These are phyloP conservation scores for Oryza meridionalis DNA, from an alignment of 176 grass and related monocot genomes.

Conservation along the genomic window DNA sequence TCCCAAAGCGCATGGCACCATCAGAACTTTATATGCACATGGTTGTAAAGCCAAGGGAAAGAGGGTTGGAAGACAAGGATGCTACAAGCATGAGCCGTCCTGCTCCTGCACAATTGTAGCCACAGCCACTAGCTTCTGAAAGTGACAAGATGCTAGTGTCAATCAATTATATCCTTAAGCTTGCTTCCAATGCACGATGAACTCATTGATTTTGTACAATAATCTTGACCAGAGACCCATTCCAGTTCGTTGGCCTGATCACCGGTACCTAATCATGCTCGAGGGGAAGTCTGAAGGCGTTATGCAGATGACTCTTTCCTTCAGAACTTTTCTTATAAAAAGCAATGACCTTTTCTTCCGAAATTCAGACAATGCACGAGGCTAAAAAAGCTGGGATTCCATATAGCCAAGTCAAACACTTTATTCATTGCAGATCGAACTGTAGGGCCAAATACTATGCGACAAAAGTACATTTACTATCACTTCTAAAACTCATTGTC, in stretches of 20 bases:
- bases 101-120: constrained; percentile 21
- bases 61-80: constrained; percentile 39
- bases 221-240: constrained; percentile 13
- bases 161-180: background rate
- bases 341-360: background rate
- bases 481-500: background rate
- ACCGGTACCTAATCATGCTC: constrained; percentile 17
- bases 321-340: background rate
- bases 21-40: constrained; percentile 39
- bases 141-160: constrained; percentile 30
- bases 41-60: constrained; percentile 15
- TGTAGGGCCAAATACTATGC: no score
- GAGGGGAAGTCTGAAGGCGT: background rate
- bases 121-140: constrained; percentile 8
- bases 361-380: constrained; percentile 8
- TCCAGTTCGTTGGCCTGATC: constrained; percentile 15
- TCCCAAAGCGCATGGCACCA: background rate
- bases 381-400: background rate
- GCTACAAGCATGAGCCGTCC: constrained; percentile 28
- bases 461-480: no score
- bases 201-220: constrained; percentile 34
- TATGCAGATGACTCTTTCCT: constrained; percentile 26
- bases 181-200: constrained; percentile 41
- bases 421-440: background rate
- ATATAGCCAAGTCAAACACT: constrained; percentile 33